Percentiles rank a stretch among this genome's conserved stretches.
Conservation (phyloP, 2,329 filamentous ascomycete genomes). For the Ophiosphaerella narmari region DNA sequence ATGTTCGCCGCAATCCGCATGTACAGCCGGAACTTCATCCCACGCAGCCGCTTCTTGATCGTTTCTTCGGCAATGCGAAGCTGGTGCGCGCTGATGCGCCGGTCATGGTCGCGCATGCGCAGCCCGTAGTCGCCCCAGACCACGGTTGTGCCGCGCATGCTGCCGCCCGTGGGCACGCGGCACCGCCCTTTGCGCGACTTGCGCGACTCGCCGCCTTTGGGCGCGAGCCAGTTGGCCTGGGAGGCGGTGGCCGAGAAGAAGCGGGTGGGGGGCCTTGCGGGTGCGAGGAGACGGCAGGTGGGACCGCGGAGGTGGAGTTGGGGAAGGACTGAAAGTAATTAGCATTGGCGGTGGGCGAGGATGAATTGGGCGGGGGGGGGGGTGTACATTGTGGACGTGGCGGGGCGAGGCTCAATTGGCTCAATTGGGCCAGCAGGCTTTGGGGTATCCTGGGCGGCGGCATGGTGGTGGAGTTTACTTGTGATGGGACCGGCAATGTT, state of each 20-base stretch:
- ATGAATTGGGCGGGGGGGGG: constrained; percentile 17
- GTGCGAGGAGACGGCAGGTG: no score
- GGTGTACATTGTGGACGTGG: constrained; percentile 26
- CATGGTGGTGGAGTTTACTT: constrained; percentile 37
- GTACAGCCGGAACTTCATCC: constrained; percentile 90
- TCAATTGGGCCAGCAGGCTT: constrained; percentile 42
- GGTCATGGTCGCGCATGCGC: constrained; percentile 90
- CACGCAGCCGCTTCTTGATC: constrained; percentile 84
- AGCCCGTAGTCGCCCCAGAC: constrained; percentile 96
- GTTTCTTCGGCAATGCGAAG: constrained; percentile 92
- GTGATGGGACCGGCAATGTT: neutral
- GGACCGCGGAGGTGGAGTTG: no score
- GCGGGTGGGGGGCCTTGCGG: constrained; percentile 46
- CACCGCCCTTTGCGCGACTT: constrained; percentile 89
- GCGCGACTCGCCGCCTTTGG: constrained; percentile 77
- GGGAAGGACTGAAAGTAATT: constrained; percentile 13
- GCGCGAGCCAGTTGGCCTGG: constrained; percentile 77
- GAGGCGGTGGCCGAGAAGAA: constrained; percentile 73
- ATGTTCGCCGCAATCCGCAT: constrained; percentile 90
- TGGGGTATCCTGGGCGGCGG: constrained; percentile 46
- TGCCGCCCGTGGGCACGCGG: constrained; percentile 87
- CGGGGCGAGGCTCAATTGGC: constrained; percentile 30
- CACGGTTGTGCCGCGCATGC: constrained; percentile 88
- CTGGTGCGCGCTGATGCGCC: constrained; percentile 83
- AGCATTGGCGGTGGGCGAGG: constrained; percentile 11